Conservation (phyloP, 148 eudicot species). For the Diospyros kaki region DNA sequence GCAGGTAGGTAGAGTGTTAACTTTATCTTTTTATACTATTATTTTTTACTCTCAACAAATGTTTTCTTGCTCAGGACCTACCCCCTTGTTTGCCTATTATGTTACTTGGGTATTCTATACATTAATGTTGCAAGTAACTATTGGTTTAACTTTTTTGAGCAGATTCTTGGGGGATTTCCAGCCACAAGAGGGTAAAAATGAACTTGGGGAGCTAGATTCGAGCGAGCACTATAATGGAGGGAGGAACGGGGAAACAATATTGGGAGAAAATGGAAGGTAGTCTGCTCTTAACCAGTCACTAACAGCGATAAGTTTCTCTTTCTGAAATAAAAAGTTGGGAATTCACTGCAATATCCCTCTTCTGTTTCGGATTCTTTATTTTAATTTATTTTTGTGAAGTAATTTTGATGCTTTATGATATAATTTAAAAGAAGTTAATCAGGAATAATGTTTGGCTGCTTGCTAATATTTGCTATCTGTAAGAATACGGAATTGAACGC, state of each 20-base stretch:
- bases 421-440: not conserved
- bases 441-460: not conserved
- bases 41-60: not conserved
- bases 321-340: not conserved
- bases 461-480: not conserved
- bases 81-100: not conserved
- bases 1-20: too few relatives aligned
- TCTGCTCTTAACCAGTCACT: not conserved
- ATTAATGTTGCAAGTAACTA: conserved; percentile 4
- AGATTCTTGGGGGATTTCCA: conserved; percentile 88
- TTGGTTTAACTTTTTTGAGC: conserved; percentile 20
- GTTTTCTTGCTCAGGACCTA: not conserved
- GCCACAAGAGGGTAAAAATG: conserved; percentile 65
- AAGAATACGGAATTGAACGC: not conserved
- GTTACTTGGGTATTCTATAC: not conserved
- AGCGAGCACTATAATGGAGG: conserved; percentile 44
- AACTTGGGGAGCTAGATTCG: conserved; percentile 61
- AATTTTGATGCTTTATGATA: not conserved
- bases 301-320: not conserved
- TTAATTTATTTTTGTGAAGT: not conserved
- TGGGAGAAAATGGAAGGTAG: conserved; percentile 55
- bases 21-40: not conserved
- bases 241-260: conserved; percentile 34
- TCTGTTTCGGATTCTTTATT: not conserved
- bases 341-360: not conserved